Conservation (phyloP, 192 early-diverging fungal genomes). For the Backusella morwellensis region DNA sequence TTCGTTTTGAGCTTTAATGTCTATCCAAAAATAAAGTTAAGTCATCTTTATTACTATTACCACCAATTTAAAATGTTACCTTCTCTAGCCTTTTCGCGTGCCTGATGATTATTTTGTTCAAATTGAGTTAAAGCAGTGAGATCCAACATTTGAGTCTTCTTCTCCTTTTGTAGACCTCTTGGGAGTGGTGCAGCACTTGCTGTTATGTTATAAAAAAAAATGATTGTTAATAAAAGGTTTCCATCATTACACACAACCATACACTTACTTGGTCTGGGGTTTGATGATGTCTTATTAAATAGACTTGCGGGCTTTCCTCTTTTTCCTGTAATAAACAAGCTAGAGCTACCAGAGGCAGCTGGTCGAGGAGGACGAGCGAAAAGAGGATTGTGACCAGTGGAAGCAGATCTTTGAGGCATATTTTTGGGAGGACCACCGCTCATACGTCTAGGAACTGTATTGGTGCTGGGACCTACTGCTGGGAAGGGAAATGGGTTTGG, state of each 20-base stretch:
- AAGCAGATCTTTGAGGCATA: neutral
- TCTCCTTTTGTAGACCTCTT: constrained; percentile 19
- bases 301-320: neutral
- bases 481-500: neutral
- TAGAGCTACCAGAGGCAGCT: neutral
- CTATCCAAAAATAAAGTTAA: neutral
- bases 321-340: constrained; percentile 2
- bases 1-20: neutral
- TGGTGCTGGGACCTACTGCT: neutral
- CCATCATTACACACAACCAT: neutral
- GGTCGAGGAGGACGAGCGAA: neutral
- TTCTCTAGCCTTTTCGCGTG: neutral
- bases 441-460: neutral
- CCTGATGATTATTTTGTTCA: constrained; percentile 13
- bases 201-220: constrained; percentile 13
- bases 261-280: constrained; percentile 3
- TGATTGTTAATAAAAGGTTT: neutral
- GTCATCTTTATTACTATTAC: neutral
- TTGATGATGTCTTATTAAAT: neutral
- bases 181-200: neutral
- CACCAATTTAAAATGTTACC: neutral
- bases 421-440: neutral
- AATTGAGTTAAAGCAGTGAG: constrained; percentile 21
- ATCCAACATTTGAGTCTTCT: constrained; percentile 27
- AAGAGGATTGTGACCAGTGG: neutral